A percentile compares a stretch with the other conserved stretches of the same genome.
Conservation (phyloP, 352 stramenopile species). For the Phytophthora cryptogea region DNA sequence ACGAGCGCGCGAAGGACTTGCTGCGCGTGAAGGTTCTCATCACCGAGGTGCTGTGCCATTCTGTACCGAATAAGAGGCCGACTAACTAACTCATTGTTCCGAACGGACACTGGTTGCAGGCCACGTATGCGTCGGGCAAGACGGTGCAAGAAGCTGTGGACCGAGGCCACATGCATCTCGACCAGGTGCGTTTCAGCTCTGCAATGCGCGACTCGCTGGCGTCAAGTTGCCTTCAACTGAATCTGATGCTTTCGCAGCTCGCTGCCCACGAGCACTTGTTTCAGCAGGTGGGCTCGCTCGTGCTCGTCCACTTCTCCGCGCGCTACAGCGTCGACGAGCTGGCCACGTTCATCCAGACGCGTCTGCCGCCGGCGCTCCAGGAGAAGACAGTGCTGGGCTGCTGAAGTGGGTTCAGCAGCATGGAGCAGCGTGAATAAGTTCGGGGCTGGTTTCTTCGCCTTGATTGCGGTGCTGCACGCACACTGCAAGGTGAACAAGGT, state of each 20-base stretch:
- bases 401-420: slow-evolving; percentile 11
- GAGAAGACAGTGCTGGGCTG: slow-evolving; percentile 52
- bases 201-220: slow-evolving; percentile 3
- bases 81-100: slow-evolving; percentile 16
- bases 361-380: slow-evolving; percentile 41
- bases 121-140: slow-evolving; percentile 64
- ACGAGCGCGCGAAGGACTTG: slow-evolving; percentile 46
- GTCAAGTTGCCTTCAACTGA: slow-evolving; percentile 10
- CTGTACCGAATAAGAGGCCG: slow-evolving; percentile 15
- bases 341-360: slow-evolving; percentile 30
- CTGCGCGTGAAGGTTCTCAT: slow-evolving; percentile 71
- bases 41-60: slow-evolving; percentile 60
- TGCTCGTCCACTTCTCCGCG: slow-evolving; percentile 81
- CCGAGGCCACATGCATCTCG: slow-evolving; percentile 76
- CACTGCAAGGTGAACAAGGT: slow-evolving; percentile 5
- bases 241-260: slow-evolving; percentile 44
- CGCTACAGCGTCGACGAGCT: slow-evolving; percentile 53
- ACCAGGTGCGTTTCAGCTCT: slow-evolving; percentile 50
- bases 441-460: slow-evolving; percentile 4
- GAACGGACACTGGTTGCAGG: slow-evolving; percentile 30
- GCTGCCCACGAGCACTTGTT: slow-evolving; percentile 48
- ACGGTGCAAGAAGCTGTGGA: slow-evolving; percentile 43
- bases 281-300: slow-evolving; percentile 49
- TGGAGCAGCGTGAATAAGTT: background rate
- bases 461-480: background rate